Percentiles rank a stretch among this genome's conserved stretches.
Conservation (phyloP, 768 basidiomycete genomes). For the Cystobasidiopsis lactophilus region DNA sequence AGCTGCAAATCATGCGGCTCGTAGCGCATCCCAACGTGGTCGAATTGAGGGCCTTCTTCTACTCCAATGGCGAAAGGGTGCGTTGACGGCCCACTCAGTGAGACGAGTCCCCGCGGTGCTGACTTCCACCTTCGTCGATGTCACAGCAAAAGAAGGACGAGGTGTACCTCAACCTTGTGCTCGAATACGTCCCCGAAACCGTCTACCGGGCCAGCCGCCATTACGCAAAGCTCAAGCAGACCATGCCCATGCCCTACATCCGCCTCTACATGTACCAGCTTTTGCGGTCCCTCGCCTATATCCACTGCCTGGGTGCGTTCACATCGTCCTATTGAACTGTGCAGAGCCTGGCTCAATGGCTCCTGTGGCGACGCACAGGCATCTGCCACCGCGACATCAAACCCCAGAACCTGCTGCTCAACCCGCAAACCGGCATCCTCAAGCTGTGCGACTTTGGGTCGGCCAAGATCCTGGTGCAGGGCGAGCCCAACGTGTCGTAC, state of each 20-base stretch:
- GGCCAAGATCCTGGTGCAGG: conserved; percentile 91
- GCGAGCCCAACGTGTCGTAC: conserved; percentile 97
- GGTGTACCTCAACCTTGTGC: conserved; percentile 95
- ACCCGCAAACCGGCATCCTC: conserved; percentile 86
- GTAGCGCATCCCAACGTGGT: conserved; percentile 81
- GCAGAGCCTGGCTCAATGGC: too few relatives aligned
- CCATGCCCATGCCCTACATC: conserved; percentile 99
- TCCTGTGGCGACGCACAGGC: conserved; percentile 27
- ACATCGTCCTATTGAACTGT: background rate
- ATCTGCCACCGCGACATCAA: conserved; percentile 99
- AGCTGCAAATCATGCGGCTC: conserved; percentile 95
- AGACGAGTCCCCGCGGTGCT: background rate
- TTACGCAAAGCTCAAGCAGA: conserved; percentile 98
- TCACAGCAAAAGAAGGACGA: conserved; percentile 65
- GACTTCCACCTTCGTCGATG: conserved; percentile 5
- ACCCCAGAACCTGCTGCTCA: conserved; percentile 92
- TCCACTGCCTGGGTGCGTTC: conserved; percentile 51
- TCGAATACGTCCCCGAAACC: conserved; percentile 98
- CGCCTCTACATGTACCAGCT: conserved; percentile 96
- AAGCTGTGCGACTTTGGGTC: conserved; percentile 99
- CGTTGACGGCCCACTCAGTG: conserved; percentile 15
- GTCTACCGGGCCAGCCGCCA: conserved; percentile 97
- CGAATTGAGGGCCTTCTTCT: conserved; percentile 93
- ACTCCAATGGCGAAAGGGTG: conserved; percentile 98
- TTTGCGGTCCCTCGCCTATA: conserved; percentile 91